Evolutionary conservation across 78 protist genomes (phyloP), one percentile per base, ranked within the genome.

Genomic region (Dictyostelium purpureum): DNA sequence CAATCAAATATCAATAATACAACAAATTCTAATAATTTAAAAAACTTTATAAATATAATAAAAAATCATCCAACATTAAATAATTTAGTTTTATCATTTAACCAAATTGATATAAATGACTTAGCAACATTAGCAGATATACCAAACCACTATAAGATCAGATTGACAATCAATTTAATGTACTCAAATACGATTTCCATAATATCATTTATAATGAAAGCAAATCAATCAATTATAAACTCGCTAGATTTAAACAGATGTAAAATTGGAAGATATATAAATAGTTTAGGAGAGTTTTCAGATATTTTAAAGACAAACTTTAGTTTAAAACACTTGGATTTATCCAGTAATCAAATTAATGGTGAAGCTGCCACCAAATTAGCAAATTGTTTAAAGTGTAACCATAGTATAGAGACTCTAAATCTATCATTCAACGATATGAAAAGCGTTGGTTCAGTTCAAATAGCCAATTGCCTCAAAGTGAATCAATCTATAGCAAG

Each of bases 381-480:
- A 10, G 47, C 91, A 4, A 63, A 85, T 26, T 56, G 74, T 0
- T 33, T 85, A 4, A 4, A 12, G 2, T 11, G 0, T 6, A 85
- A 85, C 42, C 31, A 73, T 21, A 42, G 82, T 0, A 38, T 85
- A 6, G 43, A 71, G 1, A 16, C 6, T 6, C 33, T 85, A 3
- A 85, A 85, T 45, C 56, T 85, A 9, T 70, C 91, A 12, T 26
- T 45, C 16, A 85, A 85, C 5, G 81, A 73, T 10, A 85, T 85
- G 16, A 85, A 73, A 33, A 35, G 52, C 38, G 33, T 43, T 0
- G 91, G 91, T 7, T 54, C 76, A 2, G 0, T 49, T 0, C 26
- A 56, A 5, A 61, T 85, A 2, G 82, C 81, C 66, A 85, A 56
- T 28, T 70, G 82, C 3, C 54, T 85, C 1, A 56, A 49, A 6